phyloP scores from a whole-genome alignment of 169 alveolate species.

The Eimeria brunetti region DNA sequence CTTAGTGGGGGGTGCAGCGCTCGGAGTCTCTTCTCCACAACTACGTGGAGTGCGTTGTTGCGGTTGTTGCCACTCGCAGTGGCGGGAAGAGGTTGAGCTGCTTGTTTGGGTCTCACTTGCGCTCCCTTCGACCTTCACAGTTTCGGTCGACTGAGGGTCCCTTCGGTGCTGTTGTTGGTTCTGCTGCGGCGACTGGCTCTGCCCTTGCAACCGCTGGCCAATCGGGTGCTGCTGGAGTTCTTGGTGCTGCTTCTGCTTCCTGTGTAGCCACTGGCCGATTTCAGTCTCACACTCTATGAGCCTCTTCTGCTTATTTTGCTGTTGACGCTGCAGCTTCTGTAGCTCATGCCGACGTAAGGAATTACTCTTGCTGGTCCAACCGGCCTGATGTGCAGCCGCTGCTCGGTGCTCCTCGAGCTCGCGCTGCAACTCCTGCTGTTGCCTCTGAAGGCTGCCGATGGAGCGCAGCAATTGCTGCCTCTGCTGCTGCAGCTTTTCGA shows the following conservation, averaged over 20 bases:
- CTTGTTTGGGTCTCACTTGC: background rate
- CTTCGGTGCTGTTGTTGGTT: constrained; percentile 32
- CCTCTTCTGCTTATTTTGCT: constrained; percentile 59
- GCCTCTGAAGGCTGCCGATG: constrained; percentile 61
- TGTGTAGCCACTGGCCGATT: constrained; percentile 23
- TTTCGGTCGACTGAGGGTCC: background rate
- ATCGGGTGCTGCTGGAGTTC: constrained; percentile 10
- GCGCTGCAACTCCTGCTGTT: constrained; percentile 60
- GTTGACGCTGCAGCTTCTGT: constrained; percentile 45
- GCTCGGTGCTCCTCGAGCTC: constrained; percentile 59
- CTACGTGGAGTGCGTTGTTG: constrained; percentile 2
- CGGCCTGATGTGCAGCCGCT: background rate
- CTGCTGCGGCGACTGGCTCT: background rate
- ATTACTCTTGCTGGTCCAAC: constrained; percentile 29
- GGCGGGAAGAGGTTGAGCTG: constrained; percentile 6
- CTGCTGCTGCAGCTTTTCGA: constrained; percentile 54
- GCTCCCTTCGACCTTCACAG: background rate
- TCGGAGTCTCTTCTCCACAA: constrained; percentile 3
- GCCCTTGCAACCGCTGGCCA: background rate
- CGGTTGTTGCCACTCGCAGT: constrained; percentile 14
- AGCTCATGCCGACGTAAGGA: constrained; percentile 59
- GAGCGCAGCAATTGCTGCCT: constrained; percentile 74
- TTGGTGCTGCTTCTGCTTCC: constrained; percentile 33
- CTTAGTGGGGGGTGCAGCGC: background rate
- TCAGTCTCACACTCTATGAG: constrained; percentile 50